Evolutionary conservation across 2,329 filamentous ascomycete species (phyloP).

Genomic region (Ascochyta clinopodiicola): DNA sequence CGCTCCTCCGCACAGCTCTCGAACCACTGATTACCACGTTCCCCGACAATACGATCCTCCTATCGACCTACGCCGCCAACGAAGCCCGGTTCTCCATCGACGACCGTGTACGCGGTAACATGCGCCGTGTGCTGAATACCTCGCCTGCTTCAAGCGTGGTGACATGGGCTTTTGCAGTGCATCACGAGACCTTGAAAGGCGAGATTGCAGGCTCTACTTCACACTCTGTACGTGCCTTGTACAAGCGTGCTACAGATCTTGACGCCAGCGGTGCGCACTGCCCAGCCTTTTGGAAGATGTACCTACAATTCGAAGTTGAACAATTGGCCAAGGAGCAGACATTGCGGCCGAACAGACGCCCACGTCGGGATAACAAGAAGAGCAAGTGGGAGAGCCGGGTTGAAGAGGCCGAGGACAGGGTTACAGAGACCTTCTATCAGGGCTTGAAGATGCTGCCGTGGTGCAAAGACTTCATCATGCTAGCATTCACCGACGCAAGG

Average conservation of each 20-base stretch:
- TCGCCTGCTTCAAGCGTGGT: conserved; percentile 50
- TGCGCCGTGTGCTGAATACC: conserved; percentile 54
- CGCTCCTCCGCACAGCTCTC: conserved; percentile 68
- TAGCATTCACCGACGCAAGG: conserved; percentile 57
- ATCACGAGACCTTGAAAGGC: conserved; percentile 58
- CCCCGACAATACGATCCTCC: conserved; percentile 77
- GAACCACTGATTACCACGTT: conserved; percentile 67
- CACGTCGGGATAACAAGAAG: conserved; percentile 27
- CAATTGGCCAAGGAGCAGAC: conserved; percentile 23
- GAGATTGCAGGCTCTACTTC: conserved; percentile 53
- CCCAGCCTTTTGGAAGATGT: conserved; percentile 39
- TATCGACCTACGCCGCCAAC: conserved; percentile 75
- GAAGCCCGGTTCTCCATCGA: conserved; percentile 75
- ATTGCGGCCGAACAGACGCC: conserved; percentile 14
- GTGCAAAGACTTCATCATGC: conserved; percentile 66
- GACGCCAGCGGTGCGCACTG: conserved; percentile 36
- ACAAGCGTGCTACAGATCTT: conserved; percentile 58
- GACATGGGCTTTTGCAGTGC: conserved; percentile 62
- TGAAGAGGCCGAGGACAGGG: conserved; percentile 47
- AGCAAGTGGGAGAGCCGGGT: conserved; percentile 24
- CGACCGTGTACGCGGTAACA: conserved; percentile 74
- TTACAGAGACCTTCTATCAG: conserved; percentile 62
- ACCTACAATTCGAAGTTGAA: conserved; percentile 42
- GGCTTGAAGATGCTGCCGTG: conserved; percentile 66
- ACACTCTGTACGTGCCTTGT: conserved; percentile 62